These are phyloP conservation scores for Drechslerella dactyloides DNA, from an alignment of 2,329 filamentous ascomycete genomes.

Conservation along the genomic window DNA sequence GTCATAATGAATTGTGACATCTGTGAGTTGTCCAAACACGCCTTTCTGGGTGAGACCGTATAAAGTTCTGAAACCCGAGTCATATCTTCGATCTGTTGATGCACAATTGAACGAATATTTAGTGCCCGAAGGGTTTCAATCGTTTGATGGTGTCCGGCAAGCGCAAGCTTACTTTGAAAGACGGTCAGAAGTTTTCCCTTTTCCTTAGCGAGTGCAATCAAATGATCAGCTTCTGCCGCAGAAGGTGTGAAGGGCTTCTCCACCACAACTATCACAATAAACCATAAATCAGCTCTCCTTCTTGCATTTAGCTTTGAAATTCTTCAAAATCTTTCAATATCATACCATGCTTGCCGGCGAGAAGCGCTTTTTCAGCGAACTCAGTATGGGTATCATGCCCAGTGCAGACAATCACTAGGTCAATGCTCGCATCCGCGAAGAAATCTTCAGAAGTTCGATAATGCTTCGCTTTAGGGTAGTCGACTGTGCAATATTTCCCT, in stretches of 20 bases:
- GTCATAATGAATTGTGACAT: constrained; percentile 53
- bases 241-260: constrained; percentile 59
- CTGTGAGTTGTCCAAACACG: constrained; percentile 51
- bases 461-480: constrained; percentile 59
- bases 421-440: constrained; percentile 56
- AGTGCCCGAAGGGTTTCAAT: neutral
- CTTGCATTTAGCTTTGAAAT: too few relatives aligned
- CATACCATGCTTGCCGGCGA: constrained; percentile 56
- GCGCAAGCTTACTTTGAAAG: constrained; percentile 56
- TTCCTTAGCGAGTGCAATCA: constrained; percentile 57
- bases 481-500: constrained; percentile 60
- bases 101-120: neutral
- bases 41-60: constrained; percentile 38
- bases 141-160: neutral
- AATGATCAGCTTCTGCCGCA: constrained; percentile 56
- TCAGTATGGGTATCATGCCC: constrained; percentile 56
- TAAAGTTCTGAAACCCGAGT: constrained; percentile 58
- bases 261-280: constrained; percentile 55
- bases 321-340: neutral
- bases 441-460: constrained; percentile 57
- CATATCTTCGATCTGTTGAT: constrained; percentile 56
- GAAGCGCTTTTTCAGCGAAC: constrained; percentile 56
- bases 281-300: constrained; percentile 8
- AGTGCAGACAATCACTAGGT: constrained; percentile 58
- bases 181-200: constrained; percentile 57